Conservation (phyloP, 2,329 filamentous ascomycete genomes). For the Pyricularia pennisetigena region DNA sequence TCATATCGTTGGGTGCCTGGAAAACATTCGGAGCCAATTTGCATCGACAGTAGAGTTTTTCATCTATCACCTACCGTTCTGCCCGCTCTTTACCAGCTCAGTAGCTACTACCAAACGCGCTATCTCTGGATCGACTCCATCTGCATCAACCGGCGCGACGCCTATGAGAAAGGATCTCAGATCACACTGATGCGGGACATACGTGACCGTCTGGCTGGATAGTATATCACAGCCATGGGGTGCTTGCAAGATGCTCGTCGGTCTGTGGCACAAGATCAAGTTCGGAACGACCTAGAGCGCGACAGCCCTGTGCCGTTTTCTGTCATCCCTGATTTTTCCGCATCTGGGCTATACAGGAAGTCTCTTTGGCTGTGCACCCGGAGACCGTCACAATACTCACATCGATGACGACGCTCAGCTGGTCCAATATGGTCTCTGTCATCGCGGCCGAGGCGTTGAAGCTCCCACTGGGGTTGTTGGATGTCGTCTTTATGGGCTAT, state of each 20-base stretch:
- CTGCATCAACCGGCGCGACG: conserved; percentile 12
- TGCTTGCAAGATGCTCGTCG: not conserved
- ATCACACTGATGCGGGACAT: conserved; percentile 9
- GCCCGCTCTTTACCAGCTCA: not conserved
- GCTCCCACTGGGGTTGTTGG: not conserved
- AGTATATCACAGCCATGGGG: not conserved
- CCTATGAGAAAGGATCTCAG: conserved; percentile 8
- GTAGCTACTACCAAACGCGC: not conserved
- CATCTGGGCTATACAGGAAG: not conserved
- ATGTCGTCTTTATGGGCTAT: not conserved
- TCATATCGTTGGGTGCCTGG: not conserved
- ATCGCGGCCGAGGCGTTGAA: not conserved
- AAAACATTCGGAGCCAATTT: not conserved
- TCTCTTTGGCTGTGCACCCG: not conserved
- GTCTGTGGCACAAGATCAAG: not conserved
- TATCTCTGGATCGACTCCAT: conserved; percentile 12
- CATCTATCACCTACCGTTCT: not conserved
- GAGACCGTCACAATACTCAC: not conserved
- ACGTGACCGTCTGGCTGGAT: conserved; percentile 7
- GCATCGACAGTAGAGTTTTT: not conserved
- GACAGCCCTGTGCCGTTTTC: not conserved
- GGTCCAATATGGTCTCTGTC: not conserved
- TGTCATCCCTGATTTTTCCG: conserved; percentile 1
- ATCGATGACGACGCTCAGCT: not conserved
- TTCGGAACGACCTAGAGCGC: not conserved